Evolutionary conservation across 2,329 filamentous ascomycete genomes (phyloP).

Genomic region (Beauveria bassiana): DNA sequence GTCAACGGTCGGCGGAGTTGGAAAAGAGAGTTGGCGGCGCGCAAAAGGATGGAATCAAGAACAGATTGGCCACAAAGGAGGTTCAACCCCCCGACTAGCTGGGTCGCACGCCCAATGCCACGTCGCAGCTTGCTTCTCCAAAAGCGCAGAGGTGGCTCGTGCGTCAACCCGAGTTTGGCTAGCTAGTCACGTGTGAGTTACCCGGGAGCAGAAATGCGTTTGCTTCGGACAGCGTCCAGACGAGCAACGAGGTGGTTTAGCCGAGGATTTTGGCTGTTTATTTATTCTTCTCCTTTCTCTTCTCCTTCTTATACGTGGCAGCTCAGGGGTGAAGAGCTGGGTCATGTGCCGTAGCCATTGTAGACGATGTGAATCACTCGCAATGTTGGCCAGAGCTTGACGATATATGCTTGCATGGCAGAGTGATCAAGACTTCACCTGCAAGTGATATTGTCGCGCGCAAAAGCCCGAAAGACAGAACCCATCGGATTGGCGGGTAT

Average conservation of each 20-base stretch:
- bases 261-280: background rate
- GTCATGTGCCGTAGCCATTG: no score
- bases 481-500: no score
- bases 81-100: background rate
- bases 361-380: no score
- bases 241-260: no score
- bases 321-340: no score
- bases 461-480: no score
- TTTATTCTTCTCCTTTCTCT: no score
- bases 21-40: background rate
- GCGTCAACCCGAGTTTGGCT: background rate
- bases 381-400: no score
- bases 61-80: constrained; percentile 12
- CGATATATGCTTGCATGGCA: no score
- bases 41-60: constrained; percentile 3
- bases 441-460: no score
- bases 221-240: background rate
- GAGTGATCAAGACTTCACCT: no score
- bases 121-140: constrained; percentile 1
- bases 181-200: background rate
- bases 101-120: background rate
- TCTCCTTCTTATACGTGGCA: no score
- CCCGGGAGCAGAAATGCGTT: background rate
- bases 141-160: background rate
- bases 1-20: background rate